phyloP scores from a whole-genome alignment of 139 green algal genomes.

The Chlorella sp. region DNA sequence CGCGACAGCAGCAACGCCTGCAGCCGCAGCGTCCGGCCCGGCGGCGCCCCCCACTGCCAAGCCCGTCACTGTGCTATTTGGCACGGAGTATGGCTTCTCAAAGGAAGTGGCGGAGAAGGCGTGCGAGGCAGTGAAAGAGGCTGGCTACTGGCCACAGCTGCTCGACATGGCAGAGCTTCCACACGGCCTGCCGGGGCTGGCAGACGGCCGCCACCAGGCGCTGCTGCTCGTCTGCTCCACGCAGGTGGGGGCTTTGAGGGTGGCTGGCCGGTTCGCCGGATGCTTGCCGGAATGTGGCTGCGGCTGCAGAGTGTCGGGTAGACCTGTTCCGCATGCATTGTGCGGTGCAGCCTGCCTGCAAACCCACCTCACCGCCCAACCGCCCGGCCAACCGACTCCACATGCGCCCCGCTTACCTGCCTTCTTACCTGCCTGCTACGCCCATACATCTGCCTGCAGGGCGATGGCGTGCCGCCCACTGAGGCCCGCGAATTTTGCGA shows the following conservation, averaged over 20 bases:
- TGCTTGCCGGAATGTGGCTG: slow-evolving; percentile 12
- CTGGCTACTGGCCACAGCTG: slow-evolving; percentile 66
- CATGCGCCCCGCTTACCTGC: no score
- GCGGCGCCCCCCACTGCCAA: slow-evolving; percentile 35
- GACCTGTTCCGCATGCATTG: no score
- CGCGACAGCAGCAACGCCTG: neutral
- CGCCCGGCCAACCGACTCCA: neutral
- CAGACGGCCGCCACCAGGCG: slow-evolving; percentile 61
- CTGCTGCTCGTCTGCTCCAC: slow-evolving; percentile 85
- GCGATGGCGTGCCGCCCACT: slow-evolving; percentile 86
- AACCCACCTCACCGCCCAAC: neutral
- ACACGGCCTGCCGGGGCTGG: slow-evolving; percentile 55
- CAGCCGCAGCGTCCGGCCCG: neutral
- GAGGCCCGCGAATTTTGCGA: slow-evolving; percentile 88
- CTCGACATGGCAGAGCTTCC: slow-evolving; percentile 82
- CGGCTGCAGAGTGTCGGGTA: no score
- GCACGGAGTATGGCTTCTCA: slow-evolving; percentile 90
- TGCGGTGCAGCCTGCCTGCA: no score
- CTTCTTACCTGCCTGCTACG: no score
- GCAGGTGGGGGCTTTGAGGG: no score
- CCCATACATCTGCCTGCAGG: slow-evolving; percentile 46
- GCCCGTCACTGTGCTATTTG: slow-evolving; percentile 78
- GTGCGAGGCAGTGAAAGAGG: slow-evolving; percentile 38
- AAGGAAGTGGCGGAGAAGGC: slow-evolving; percentile 88
- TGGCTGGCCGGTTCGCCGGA: no score